phyloP scores from a whole-genome alignment of 2,329 filamentous ascomycete species.

The Ophiostoma perfectum region DNA sequence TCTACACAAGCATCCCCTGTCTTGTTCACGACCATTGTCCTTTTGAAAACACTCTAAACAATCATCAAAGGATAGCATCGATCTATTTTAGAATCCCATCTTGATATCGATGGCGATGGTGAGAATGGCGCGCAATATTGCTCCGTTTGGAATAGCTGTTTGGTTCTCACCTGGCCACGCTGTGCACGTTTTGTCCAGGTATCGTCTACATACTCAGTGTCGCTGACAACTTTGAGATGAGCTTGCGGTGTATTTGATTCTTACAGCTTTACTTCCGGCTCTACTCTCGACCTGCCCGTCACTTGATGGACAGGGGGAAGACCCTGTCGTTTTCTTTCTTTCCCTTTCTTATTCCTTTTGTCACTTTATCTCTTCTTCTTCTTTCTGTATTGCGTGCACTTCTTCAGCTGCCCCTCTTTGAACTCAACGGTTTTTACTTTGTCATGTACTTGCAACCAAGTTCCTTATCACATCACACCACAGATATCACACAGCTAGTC shows the following conservation, averaged over 20 bases:
- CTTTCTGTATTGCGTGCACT: neutral
- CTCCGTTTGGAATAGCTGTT: neutral
- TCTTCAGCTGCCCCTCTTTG: neutral
- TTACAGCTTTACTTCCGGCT: neutral
- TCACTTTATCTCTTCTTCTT: neutral
- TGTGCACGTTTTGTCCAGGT: too few relatives aligned
- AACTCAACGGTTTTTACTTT: neutral
- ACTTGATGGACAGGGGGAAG: slow-evolving; percentile 1
- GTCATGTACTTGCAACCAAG: too few relatives aligned
- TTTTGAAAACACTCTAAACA: too few relatives aligned
- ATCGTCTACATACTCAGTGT: too few relatives aligned
- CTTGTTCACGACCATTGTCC: too few relatives aligned
- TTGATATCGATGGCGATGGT: neutral
- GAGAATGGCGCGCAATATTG: neutral
- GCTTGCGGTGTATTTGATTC: neutral
- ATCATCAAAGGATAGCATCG: neutral
- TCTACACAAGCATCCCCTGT: neutral
- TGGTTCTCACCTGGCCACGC: neutral
- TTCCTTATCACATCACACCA: neutral
- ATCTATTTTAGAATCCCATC: neutral
- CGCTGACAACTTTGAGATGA: too few relatives aligned
- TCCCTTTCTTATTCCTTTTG: neutral
- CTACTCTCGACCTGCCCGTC: neutral
- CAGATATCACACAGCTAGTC: neutral
- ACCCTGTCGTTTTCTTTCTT: neutral